A percentile compares a stretch with the other conserved stretches of the same genome.
Conservation (phyloP, 257 asterid species). For the Jacaranda copaia region DNA sequence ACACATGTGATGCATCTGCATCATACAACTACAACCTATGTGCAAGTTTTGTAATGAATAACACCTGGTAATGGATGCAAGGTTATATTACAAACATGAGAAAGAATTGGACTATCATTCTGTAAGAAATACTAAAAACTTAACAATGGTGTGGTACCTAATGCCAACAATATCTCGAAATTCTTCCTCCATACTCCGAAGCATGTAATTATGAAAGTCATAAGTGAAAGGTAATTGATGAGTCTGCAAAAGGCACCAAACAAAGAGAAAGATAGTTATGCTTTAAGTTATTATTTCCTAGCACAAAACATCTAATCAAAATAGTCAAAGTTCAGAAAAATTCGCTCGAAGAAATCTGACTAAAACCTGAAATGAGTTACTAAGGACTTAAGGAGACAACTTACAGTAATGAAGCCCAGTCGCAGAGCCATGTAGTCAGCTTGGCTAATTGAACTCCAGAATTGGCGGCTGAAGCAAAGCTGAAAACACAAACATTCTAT, state of each 20-base stretch:
- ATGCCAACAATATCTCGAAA: constrained; percentile 96
- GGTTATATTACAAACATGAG: background rate
- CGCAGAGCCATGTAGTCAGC: constrained; percentile 96
- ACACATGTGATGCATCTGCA: too few relatives aligned
- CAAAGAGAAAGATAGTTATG: constrained; percentile 14
- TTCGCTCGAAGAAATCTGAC: constrained; percentile 10
- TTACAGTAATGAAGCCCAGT: constrained; percentile 81
- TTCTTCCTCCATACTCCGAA: constrained; percentile 97
- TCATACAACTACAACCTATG: too few relatives aligned
- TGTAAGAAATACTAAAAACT: constrained; percentile 2
- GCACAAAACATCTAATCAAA: background rate
- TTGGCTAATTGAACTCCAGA: constrained; percentile 93
- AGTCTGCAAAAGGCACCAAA: constrained; percentile 60
- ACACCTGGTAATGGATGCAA: background rate
- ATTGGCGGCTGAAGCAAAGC: constrained; percentile 98
- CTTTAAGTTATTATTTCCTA: background rate
- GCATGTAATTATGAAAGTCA: constrained; percentile 94
- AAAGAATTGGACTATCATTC: background rate
- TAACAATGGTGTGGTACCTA: constrained; percentile 55
- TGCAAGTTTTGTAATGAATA: too few relatives aligned
- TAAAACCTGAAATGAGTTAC: background rate
- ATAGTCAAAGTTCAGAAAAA: background rate
- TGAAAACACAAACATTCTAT: constrained; percentile 36
- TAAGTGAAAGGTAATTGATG: constrained; percentile 87
- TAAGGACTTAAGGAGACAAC: constrained; percentile 34